Conservation (phyloP, 1,284 basidiomycete genomes). For the Sporisorium reilianum region DNA sequence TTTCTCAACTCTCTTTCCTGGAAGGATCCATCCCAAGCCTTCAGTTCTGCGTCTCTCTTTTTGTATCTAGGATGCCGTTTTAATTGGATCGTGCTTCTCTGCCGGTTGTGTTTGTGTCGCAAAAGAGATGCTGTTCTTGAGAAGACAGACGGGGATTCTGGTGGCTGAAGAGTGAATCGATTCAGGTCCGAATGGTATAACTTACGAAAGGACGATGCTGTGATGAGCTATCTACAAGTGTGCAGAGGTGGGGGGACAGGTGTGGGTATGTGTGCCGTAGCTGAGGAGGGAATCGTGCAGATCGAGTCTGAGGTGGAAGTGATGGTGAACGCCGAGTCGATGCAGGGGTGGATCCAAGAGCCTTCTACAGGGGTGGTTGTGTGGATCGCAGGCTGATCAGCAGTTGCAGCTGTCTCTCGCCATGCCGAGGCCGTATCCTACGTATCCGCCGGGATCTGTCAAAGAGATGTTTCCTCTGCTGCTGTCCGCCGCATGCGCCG, state of each 20-base stretch:
- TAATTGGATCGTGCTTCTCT: not conserved
- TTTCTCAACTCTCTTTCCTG: conserved; percentile 2
- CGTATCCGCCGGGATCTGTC: conserved; percentile 39
- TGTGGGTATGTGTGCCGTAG: not conserved
- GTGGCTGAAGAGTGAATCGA: not conserved
- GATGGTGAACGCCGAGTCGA: not conserved
- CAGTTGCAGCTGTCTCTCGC: conserved; percentile 59
- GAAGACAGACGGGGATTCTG: not conserved
- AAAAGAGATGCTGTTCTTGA: not conserved
- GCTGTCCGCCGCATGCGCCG: conserved; percentile 54
- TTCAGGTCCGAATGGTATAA: not conserved
- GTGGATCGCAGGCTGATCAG: conserved; percentile 13
- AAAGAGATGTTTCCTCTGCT: conserved; percentile 58
- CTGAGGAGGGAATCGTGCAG: not conserved
- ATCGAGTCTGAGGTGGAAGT: not conserved
- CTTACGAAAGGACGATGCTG: not conserved
- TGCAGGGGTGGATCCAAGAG: not conserved
- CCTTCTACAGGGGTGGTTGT: not conserved
- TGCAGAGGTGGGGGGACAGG: not conserved
- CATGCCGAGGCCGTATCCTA: conserved; percentile 47
- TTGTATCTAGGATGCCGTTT: conserved; percentile 8
- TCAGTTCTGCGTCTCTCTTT: not conserved
- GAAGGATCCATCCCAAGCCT: not conserved
- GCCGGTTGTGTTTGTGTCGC: not conserved
- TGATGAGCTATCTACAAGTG: not conserved